phyloP scores from a whole-genome alignment of 768 basidiomycete genomes.

The Mycena epipterygia region DNA sequence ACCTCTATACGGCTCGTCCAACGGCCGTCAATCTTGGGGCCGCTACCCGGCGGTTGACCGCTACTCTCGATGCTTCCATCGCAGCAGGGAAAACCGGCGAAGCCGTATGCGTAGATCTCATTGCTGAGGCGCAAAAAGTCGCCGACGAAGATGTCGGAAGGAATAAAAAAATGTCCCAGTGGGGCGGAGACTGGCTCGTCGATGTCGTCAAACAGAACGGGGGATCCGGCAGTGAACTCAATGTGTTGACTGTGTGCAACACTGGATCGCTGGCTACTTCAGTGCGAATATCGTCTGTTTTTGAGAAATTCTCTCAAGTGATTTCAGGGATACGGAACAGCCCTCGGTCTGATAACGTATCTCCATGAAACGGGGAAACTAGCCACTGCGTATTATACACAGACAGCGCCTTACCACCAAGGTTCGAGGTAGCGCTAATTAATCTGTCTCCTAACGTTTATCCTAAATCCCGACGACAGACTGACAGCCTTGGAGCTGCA shows the following conservation, averaged over 20 bases:
- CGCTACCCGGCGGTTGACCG: slow-evolving; percentile 80
- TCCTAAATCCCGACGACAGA: slow-evolving; percentile 53
- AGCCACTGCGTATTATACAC: slow-evolving; percentile 90
- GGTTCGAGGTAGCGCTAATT: slow-evolving; percentile 72
- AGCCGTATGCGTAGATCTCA: slow-evolving; percentile 68
- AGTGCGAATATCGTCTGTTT: slow-evolving; percentile 56
- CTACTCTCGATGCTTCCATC: slow-evolving; percentile 59
- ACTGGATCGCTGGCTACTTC: slow-evolving; percentile 98
- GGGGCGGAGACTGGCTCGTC: slow-evolving; percentile 90
- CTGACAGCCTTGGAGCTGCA: slow-evolving; percentile 92
- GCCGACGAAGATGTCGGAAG: slow-evolving; percentile 90
- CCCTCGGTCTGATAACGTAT: slow-evolving; percentile 92
- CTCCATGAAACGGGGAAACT: slow-evolving; percentile 85
- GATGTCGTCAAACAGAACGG: slow-evolving; percentile 57
- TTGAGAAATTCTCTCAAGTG: slow-evolving; percentile 3
- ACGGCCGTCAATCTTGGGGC: slow-evolving; percentile 96
- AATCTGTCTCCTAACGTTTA: neutral
- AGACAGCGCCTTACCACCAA: slow-evolving; percentile 95
- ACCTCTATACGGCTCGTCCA: slow-evolving; percentile 89
- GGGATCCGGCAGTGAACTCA: slow-evolving; percentile 64
- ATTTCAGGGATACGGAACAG: slow-evolving; percentile 93
- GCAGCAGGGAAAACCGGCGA: slow-evolving; percentile 60
- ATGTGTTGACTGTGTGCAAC: slow-evolving; percentile 95
- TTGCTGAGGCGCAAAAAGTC: slow-evolving; percentile 80
- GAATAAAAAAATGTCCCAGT: slow-evolving; percentile 87